Conservation (phyloP, 2,329 filamentous ascomycete genomes). For the Aspergillus tamarii region DNA sequence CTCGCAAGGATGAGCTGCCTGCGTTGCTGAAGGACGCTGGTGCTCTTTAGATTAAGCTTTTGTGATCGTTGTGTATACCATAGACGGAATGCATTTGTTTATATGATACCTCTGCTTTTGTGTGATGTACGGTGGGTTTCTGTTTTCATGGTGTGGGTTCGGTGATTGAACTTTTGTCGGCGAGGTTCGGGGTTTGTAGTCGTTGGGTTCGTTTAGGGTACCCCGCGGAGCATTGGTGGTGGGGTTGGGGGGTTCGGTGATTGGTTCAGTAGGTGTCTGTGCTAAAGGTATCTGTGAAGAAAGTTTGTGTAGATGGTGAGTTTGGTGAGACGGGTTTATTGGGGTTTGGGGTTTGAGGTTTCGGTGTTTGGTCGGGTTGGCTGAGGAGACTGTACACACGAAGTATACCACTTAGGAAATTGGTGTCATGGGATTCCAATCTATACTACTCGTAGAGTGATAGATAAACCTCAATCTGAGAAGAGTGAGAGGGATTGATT, state of each 20-base stretch:
- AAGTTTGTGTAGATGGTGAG: not conserved
- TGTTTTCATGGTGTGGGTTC: not conserved
- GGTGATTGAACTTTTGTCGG: not conserved
- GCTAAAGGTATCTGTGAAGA: too few relatives aligned
- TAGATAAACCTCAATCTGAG: not conserved
- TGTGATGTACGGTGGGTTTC: not conserved
- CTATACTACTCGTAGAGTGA: not conserved
- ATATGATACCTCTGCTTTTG: not conserved
- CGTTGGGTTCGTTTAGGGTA: not conserved
- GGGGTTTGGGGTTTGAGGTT: too few relatives aligned
- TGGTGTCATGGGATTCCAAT: too few relatives aligned
- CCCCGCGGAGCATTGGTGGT: not conserved
- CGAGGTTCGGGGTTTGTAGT: not conserved
- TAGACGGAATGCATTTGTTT: not conserved
- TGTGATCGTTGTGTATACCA: not conserved
- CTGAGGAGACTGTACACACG: too few relatives aligned
- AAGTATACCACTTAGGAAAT: too few relatives aligned
- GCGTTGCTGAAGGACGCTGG: slow-evolving; percentile 65
- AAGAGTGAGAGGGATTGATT: too few relatives aligned
- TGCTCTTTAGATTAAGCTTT: slow-evolving; percentile 54
- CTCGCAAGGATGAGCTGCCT: slow-evolving; percentile 65
- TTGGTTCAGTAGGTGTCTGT: not conserved
- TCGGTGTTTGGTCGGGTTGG: too few relatives aligned
- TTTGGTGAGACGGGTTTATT: not conserved
- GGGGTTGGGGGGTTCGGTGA: not conserved